Base-by-base conservation (phyloP, 78 protist species). In the Emiliania huxleyi region DNA sequence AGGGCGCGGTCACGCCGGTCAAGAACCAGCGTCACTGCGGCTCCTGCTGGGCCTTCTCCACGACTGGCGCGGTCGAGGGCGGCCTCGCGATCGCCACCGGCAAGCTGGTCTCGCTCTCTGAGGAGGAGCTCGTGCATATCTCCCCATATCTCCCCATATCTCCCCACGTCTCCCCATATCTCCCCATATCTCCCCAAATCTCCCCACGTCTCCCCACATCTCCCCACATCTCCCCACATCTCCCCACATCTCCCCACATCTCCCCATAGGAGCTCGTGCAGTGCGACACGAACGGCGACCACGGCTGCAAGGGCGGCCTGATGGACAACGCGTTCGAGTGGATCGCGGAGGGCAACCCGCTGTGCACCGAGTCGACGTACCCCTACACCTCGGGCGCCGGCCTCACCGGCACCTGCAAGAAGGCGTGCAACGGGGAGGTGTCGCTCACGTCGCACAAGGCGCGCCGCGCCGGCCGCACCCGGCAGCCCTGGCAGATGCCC, bases 41-140 rank as follows among this genome's bases (percentile, higher is more conserved):
- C 71, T 95, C 96, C n/a, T 97, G 98, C 91, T 97, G 97, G 96
- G 94, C 98, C 23, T 97, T 97, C 94, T 92, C 97, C 0, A 91
- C 97, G 8, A 91, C 95, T 26, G 95, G 90, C 33, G 2, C 91
- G 26, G 81, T 83, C 84, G 93, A 85, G 84, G 91, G 87, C 48
- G 94, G 92, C 45, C 69, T 49, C 88, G 42, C 43, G 45, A 56
- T 95, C 18, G 71, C 62, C 15, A 96, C 90, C n/a, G 91, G 91
- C 49, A 81, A 92, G 75, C 92, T 84, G 26, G 55, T 75, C 55
- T 71, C 89, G 33, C 84, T 94, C 46, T 91, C 94, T 1, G 89
- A 79, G 91, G 97, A 96, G 95, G 91, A 96, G 90, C 79, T 96
- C 38, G n/a, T n/a, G n/a, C n/a, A n/a, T n/a, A n/a, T n/a, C n/a